Evolutionary conservation across 345 rosid genomes (phyloP).

Genomic region (Eutrema yunnanense): DNA sequence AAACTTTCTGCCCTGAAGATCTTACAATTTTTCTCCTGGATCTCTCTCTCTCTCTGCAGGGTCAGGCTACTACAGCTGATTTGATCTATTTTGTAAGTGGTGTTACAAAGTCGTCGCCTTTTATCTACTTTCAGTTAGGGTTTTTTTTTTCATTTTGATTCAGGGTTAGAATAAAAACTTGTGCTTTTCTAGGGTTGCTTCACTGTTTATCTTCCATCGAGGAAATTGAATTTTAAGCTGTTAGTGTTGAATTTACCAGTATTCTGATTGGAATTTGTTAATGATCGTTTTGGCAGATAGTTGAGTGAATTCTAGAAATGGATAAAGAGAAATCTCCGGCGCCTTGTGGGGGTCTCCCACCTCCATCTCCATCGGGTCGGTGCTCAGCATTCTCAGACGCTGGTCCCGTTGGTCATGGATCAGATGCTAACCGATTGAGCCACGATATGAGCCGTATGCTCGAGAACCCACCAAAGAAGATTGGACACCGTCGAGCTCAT

Average conservation of each 20-base stretch:
- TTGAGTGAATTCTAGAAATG: conserved; percentile 29
- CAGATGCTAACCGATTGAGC: conserved; percentile 52
- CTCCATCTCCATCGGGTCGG: conserved; percentile 50
- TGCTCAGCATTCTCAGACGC: conserved; percentile 46
- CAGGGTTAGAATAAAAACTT: not conserved
- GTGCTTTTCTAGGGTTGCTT: not conserved
- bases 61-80: not conserved
- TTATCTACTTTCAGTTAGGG: not conserved
- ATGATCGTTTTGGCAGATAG: not conserved
- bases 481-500: conserved; percentile 94
- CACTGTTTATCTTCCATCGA: not conserved
- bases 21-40: not conserved
- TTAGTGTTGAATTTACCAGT: not conserved
- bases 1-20: not conserved
- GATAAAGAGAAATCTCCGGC: conserved; percentile 60
- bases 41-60: not conserved
- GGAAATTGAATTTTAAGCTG: not conserved
- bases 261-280: not conserved
- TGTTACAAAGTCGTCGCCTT: conserved; percentile 18
- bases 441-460: conserved; percentile 84
- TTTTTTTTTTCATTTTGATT: not conserved
- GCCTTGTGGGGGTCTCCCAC: conserved; percentile 50
- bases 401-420: conserved; percentile 36
- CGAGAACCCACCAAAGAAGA: conserved; percentile 73
- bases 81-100: conserved; percentile 16